phyloP scores from a whole-genome alignment of 2,329 filamentous ascomycete species.

The Parascedosporium putredinis region DNA sequence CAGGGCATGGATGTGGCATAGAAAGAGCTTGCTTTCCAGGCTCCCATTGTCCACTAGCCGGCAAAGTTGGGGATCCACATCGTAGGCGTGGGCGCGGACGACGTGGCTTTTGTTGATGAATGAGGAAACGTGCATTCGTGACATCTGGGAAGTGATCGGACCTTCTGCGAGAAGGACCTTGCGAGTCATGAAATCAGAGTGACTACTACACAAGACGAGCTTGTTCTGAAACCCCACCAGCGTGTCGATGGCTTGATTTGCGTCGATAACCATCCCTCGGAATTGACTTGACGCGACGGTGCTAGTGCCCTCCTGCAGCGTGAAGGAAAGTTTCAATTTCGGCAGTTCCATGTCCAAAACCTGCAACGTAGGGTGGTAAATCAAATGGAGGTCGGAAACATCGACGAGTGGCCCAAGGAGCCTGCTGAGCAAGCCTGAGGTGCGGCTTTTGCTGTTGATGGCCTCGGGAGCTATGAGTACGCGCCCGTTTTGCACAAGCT shows the following conservation, averaged over 20 bases:
- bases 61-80: constrained; percentile 37
- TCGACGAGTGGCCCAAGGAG: constrained; percentile 4
- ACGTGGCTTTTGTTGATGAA: no score
- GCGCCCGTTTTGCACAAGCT: constrained; percentile 10
- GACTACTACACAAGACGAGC: constrained; percentile 30
- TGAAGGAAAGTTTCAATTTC: constrained; percentile 36
- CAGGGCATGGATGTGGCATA: constrained; percentile 41
- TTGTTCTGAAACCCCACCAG: constrained; percentile 38
- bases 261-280: constrained; percentile 37
- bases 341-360: constrained; percentile 33
- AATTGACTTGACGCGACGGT: constrained; percentile 36
- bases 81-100: constrained; percentile 30
- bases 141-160: constrained; percentile 11
- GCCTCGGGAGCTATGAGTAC: background rate
- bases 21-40: constrained; percentile 38
- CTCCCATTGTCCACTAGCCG: constrained; percentile 38
- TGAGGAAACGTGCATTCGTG: no score
- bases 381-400: background rate
- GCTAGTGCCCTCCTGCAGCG: constrained; percentile 16
- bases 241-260: constrained; percentile 32
- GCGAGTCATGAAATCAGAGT: constrained; percentile 16
- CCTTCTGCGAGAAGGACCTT: constrained; percentile 29
- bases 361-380: background rate
- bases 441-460: background rate
- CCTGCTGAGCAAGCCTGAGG: background rate